Percentiles rank a stretch among this genome's conserved stretches.
These are phyloP conservation scores for Podospora pseudocomata DNA, from an alignment of 495 filamentous ascomycete genomes.

Conservation along the genomic window DNA sequence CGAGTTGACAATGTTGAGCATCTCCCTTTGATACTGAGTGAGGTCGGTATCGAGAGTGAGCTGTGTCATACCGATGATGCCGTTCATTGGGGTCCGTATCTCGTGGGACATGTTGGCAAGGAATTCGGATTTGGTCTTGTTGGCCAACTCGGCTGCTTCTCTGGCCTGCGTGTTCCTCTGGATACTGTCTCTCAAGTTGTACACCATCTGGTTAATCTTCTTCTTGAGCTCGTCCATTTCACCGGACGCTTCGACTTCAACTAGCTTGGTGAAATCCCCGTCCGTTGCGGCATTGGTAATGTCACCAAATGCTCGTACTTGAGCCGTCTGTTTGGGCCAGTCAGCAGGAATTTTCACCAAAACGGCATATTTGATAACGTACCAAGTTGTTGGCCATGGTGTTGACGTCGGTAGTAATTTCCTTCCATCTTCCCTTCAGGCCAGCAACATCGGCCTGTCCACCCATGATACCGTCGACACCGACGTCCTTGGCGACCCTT, in stretches of 20 bases:
- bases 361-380: slow-evolving; percentile 16
- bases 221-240: slow-evolving; percentile 99
- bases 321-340: slow-evolving; percentile 60
- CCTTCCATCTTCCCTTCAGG: slow-evolving; percentile 93
- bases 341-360: slow-evolving; percentile 11
- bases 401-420: slow-evolving; percentile 96
- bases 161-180: slow-evolving; percentile 95
- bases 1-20: slow-evolving; percentile 98
- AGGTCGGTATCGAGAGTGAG: slow-evolving; percentile 93
- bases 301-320: slow-evolving; percentile 96
- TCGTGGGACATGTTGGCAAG: slow-evolving; percentile 99
- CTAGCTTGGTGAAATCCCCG: slow-evolving; percentile 93
- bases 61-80: slow-evolving; percentile 93
- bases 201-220: slow-evolving; percentile 99
- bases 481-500: slow-evolving; percentile 92
- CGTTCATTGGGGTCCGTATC: slow-evolving; percentile 91
- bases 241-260: slow-evolving; percentile 96
- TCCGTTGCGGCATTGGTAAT: slow-evolving; percentile 96
- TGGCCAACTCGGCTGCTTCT: slow-evolving; percentile 94
- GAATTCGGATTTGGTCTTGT: slow-evolving; percentile 98
- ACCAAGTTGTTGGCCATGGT: slow-evolving; percentile 95
- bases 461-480: slow-evolving; percentile 98
- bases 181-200: slow-evolving; percentile 91
- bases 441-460: slow-evolving; percentile 94
- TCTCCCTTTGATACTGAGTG: slow-evolving; percentile 92